Evolutionary conservation across 257 asterid genomes (phyloP), one percentile per base, ranked within the genome.

Genomic region (Prunella vulgaris): DNA sequence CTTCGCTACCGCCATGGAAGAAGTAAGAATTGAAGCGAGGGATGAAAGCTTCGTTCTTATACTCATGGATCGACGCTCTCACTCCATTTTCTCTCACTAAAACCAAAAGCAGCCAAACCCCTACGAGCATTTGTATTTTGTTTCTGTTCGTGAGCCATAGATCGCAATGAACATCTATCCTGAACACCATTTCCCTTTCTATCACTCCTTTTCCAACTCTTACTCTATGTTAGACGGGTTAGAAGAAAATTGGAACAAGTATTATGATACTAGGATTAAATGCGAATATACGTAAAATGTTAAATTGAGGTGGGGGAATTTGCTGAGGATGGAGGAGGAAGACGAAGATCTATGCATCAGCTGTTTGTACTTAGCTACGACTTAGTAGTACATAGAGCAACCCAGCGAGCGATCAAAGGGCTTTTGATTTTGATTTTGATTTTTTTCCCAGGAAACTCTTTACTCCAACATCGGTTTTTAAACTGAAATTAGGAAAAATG

Each of bases 1-100:
- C 99, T 72, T 94, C 99, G 59, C 96, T 91, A 18, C 99, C 99
- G 48, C 99, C 99, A 77, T 91, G 95, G 66, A 90, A 87, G 81
- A 90, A 94, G 88, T 75, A 91, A 0, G 97, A 87, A 83, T 94
- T 86, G 87, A 77, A 87, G 59, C 93, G 90, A 72, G 96, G 96
- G 69, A 81, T 91, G 78, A 94, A 90, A 56, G 81, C 86, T 69
- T 87, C 97, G 48, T 89, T 87, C 79, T 71, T 86, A 76, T 91
- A 94, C 76, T 94, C 97, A 66, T 91, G 99, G 90, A 94, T 94
- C 89, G 97, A 94, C 20, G 90, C 97, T 58, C 71, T 72, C 56
- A 88, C 98, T 46, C 80, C 76, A 21, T 68, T 75, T 53, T 75
- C 77, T 56, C 75, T 27, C 77, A 79, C 63, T 48, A 71, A 62